Evolutionary conservation across 169 alveolate genomes (phyloP).

Genomic region (Eimeria praecox): DNA sequence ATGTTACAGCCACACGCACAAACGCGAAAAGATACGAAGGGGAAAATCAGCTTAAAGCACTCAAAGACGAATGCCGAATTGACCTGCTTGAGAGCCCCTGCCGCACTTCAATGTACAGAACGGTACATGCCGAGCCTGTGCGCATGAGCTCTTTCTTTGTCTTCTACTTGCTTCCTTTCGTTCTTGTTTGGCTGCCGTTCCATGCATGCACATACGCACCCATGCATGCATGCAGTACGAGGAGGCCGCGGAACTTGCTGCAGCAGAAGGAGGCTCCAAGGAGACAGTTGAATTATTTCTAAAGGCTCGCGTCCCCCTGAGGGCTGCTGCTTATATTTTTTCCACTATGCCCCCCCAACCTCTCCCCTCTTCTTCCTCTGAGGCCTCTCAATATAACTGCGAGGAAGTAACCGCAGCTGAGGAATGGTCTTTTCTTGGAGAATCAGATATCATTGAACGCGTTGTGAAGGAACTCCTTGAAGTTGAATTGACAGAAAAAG

Average conservation of each 20-base stretch:
- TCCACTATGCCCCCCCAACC: not conserved
- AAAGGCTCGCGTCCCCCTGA: slow-evolving; percentile 25
- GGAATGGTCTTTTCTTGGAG: not conserved
- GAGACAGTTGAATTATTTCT: slow-evolving; percentile 26
- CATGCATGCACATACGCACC: no score
- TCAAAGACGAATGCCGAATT: no score
- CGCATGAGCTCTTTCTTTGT: no score
- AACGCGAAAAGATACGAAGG: no score
- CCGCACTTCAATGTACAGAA: no score
- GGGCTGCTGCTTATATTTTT: slow-evolving; percentile 15
- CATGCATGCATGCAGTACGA: slow-evolving; percentile 8
- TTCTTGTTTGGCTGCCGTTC: no score
- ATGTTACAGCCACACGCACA: no score
- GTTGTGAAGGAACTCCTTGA: not conserved
- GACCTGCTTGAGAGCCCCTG: no score
- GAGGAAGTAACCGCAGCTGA: not conserved
- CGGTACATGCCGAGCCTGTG: no score
- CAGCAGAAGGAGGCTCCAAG: not conserved
- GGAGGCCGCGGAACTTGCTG: slow-evolving; percentile 14
- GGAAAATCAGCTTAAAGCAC: not conserved
- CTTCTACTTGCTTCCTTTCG: no score
- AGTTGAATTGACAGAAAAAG: not conserved
- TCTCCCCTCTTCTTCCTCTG: not conserved
- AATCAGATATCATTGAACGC: not conserved
- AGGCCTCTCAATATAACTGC: not conserved